Conservation (phyloP, 2,329 filamentous ascomycete species). For the Paracoccidioides lutzii region DNA sequence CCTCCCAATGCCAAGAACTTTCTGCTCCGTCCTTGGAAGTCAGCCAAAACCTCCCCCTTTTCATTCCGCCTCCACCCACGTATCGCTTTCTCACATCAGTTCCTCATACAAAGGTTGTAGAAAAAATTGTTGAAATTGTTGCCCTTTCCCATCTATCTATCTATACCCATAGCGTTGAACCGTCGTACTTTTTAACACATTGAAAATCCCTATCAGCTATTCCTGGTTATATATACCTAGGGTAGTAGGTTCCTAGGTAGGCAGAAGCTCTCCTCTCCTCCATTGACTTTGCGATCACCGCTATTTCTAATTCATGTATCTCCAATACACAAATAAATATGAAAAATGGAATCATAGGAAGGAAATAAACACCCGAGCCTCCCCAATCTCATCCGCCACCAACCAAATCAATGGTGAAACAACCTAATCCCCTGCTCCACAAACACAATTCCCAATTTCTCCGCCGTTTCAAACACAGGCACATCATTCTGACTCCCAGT, state of each 20-base stretch:
- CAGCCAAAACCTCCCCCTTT: no score
- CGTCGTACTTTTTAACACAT: no score
- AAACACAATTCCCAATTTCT: constrained; percentile 85
- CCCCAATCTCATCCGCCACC: background rate
- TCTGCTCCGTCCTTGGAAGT: no score
- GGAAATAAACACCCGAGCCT: background rate
- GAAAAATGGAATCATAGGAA: background rate
- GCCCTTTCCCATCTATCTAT: background rate
- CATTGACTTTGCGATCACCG: no score
- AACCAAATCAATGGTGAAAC: constrained; percentile 68
- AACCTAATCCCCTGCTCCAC: constrained; percentile 88
- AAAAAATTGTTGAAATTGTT: background rate
- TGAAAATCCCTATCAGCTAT: background rate
- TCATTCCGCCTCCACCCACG: no score
- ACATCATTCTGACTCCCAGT: constrained; percentile 52
- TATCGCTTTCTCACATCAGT: background rate
- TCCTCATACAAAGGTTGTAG: background rate
- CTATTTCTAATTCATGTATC: no score
- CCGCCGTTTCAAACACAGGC: constrained; percentile 60
- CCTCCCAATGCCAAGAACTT: no score
- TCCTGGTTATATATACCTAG: background rate
- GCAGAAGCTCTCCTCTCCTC: no score
- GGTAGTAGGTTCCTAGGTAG: no score
- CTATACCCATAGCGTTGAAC: background rate
- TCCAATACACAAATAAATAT: background rate